These are phyloP conservation scores for Dacryopinax spathularia DNA, from an alignment of 768 basidiomycete species.

Conservation along the genomic window DNA sequence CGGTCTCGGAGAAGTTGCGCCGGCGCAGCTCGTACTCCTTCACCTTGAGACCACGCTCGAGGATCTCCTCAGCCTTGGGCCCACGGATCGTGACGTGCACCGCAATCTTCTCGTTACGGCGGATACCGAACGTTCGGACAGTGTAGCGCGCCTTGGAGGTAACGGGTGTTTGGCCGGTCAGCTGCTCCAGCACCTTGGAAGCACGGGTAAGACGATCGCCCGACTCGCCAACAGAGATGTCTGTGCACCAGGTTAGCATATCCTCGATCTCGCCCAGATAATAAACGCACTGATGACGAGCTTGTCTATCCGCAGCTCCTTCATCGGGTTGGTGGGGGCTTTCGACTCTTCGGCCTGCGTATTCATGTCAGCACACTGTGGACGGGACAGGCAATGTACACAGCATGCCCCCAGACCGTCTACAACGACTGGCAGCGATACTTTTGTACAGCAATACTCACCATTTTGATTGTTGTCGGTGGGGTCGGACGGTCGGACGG, in stretches of 20 bases:
- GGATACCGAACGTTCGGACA: constrained; percentile 96
- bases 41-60: constrained; percentile 97
- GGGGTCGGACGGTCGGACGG: constrained; percentile 1
- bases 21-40: constrained; percentile 99
- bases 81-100: constrained; percentile 98
- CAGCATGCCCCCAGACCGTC: neutral
- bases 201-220: constrained; percentile 98
- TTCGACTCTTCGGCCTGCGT: constrained; percentile 74
- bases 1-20: constrained; percentile 95
- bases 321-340: constrained; percentile 83
- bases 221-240: constrained; percentile 99
- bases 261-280: neutral
- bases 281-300: constrained; percentile 91
- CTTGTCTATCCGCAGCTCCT: constrained; percentile 94
- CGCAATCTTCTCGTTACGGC: constrained; percentile 99
- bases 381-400: neutral
- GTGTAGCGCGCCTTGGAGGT: constrained; percentile 99
- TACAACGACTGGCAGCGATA: neutral
- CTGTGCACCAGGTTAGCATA: constrained; percentile 29
- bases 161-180: constrained; percentile 97
- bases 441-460: neutral
- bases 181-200: constrained; percentile 97
- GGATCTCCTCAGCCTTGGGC: constrained; percentile 97
- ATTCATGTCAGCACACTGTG: neutral
- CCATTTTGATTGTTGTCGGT: constrained; percentile 3